Evolutionary conservation across 23 red algal species (phyloP).

Genomic region (Gracilariopsis chorda): DNA sequence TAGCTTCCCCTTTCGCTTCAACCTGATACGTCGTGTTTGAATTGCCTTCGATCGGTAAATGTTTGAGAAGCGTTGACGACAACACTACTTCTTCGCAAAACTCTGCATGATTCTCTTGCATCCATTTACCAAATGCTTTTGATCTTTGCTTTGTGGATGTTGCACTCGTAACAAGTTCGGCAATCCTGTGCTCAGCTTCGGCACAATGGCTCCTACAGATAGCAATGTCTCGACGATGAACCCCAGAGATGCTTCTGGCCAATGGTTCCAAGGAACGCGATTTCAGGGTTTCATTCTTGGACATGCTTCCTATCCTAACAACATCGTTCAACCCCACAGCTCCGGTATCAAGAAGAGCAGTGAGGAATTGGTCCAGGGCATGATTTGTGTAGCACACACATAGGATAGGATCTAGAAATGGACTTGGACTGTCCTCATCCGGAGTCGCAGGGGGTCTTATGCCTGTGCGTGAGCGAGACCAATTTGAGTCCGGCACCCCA

Average conservation of each 20-base stretch:
- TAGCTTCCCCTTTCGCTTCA: neutral
- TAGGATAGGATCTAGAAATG: conserved; percentile 14
- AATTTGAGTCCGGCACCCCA: neutral
- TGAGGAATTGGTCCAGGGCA: conserved; percentile 59
- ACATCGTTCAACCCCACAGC: neutral
- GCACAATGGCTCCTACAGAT: neutral
- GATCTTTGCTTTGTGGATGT: neutral
- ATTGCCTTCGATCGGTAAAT: neutral
- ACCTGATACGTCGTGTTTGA: neutral
- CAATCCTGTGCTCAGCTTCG: neutral
- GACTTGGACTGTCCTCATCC: neutral
- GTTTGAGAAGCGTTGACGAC: neutral
- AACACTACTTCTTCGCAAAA: neutral
- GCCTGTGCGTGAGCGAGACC: neutral
- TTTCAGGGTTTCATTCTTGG: neutral
- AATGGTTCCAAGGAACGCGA: neutral
- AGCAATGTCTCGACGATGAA: neutral
- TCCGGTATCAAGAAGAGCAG: neutral
- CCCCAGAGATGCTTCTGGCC: neutral
- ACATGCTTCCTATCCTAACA: conserved; percentile 22
- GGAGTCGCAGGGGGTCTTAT: neutral
- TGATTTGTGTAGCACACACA: conserved; percentile 53
- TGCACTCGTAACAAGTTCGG: neutral
- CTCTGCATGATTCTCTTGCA: neutral
- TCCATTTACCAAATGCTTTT: neutral